phyloP scores from a whole-genome alignment of 768 basidiomycete genomes.

The Trametes gibbosa region DNA sequence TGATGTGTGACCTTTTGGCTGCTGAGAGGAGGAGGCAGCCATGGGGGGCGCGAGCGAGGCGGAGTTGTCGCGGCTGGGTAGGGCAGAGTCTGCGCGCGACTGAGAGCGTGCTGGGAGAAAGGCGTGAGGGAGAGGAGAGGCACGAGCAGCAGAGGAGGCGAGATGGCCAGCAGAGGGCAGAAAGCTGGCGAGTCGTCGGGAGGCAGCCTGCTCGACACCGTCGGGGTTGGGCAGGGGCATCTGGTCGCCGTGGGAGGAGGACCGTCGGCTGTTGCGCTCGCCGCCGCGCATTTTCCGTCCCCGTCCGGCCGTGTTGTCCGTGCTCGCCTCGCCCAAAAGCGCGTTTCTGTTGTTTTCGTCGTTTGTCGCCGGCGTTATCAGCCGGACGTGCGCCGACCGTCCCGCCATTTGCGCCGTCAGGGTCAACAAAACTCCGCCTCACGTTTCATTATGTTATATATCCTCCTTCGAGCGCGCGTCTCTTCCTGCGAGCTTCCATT shows the following conservation, averaged over 20 bases:
- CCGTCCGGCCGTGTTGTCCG: background rate
- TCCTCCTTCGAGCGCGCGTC: no score
- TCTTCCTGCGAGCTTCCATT: no score
- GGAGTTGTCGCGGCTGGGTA: slow-evolving; percentile 25
- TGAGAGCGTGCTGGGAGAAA: slow-evolving; percentile 26
- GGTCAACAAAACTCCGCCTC: no score
- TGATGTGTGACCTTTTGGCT: slow-evolving; percentile 26
- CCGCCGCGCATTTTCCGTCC: background rate
- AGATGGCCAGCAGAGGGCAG: slow-evolving; percentile 3
- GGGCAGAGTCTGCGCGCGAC: slow-evolving; percentile 23
- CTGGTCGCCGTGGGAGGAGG: slow-evolving; percentile 19
- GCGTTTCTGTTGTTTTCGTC: background rate
- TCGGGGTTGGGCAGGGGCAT: background rate
- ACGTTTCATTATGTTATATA: no score
- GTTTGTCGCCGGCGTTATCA: background rate
- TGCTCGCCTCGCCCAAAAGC: background rate
- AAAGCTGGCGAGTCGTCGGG: no score
- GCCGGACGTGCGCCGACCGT: slow-evolving; percentile 9
- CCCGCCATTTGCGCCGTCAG: slow-evolving; percentile 5
- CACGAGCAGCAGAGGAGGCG: slow-evolving; percentile 11
- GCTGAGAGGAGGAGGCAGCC: slow-evolving; percentile 19
- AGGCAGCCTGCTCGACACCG: no score
- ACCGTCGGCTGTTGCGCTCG: slow-evolving; percentile 14
- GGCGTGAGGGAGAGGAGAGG: slow-evolving; percentile 18
- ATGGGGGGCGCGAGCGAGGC: slow-evolving; percentile 26